Conservation (phyloP, 805 yeast genomes). For the Wickerhamia fluorescens region DNA sequence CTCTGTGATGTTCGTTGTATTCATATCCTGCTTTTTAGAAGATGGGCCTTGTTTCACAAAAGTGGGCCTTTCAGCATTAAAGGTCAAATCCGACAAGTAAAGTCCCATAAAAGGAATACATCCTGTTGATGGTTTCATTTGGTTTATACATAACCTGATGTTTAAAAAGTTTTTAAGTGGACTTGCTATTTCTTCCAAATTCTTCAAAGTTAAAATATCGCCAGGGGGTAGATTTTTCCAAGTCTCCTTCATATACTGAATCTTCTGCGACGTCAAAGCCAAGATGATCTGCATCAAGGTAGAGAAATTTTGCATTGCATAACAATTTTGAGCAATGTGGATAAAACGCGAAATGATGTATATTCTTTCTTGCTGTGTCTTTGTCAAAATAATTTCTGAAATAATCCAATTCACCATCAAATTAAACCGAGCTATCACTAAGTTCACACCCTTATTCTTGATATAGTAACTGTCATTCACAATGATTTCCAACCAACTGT, state of each 20-base stretch:
- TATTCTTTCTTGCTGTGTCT: conserved; percentile 49
- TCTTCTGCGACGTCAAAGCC: conserved; percentile 64
- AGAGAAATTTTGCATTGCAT: conserved; percentile 68
- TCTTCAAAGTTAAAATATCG: conserved; percentile 60
- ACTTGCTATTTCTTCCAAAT: conserved; percentile 63
- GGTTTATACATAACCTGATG: conserved; percentile 57
- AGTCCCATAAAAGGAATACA: conserved; percentile 88
- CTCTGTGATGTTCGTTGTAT: conserved; percentile 1
- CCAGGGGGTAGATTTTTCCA: conserved; percentile 72
- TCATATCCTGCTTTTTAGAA: background rate
- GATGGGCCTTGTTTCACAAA: conserved; percentile 20
- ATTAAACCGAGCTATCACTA: conserved; percentile 81
- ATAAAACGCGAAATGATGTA: conserved; percentile 77
- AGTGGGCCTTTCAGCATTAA: conserved; percentile 60
- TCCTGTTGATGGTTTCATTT: conserved; percentile 58
- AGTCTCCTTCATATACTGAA: conserved; percentile 55
- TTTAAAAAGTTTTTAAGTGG: conserved; percentile 67
- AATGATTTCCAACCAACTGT: conserved; percentile 78
- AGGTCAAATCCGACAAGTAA: conserved; percentile 73
- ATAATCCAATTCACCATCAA: conserved; percentile 87
- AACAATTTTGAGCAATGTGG: conserved; percentile 75
- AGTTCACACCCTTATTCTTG: conserved; percentile 63
- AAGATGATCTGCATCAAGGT: conserved; percentile 82
- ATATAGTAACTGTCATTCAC: conserved; percentile 44
- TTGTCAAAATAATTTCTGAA: conserved; percentile 76